A percentile compares a stretch with the other conserved stretches of the same genome.
Conservation (phyloP, 768 basidiomycete species). For the Suillus decipiens region DNA sequence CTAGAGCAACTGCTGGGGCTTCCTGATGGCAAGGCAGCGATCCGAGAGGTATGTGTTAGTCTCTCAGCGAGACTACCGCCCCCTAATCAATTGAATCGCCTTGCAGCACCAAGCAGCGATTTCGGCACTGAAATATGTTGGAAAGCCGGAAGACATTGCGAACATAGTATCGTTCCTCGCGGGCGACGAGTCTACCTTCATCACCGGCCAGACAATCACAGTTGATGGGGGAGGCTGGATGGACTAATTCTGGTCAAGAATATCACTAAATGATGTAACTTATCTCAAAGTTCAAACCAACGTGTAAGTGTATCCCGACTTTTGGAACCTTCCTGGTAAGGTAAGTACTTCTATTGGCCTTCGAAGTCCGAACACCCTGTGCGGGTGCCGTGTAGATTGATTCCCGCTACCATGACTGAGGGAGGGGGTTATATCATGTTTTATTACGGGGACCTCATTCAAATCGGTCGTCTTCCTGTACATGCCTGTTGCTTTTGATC, state of each 20-base stretch:
- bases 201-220: slow-evolving; percentile 27
- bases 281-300: background rate
- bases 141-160: slow-evolving; percentile 26
- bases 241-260: background rate
- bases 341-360: too few relatives aligned
- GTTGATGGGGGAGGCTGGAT: slow-evolving; percentile 11
- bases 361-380: too few relatives aligned
- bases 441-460: too few relatives aligned
- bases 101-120: slow-evolving; percentile 9
- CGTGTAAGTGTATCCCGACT: background rate
- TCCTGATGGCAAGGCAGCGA: background rate
- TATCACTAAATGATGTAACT: background rate
- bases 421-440: too few relatives aligned
- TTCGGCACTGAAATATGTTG: slow-evolving; percentile 14
- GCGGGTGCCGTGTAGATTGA: too few relatives aligned
- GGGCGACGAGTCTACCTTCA: slow-evolving; percentile 29
- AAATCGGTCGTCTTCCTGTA: too few relatives aligned
- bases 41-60: background rate
- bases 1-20: background rate
- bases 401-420: too few relatives aligned
- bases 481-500: too few relatives aligned
- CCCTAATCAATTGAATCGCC: background rate
- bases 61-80: background rate
- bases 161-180: slow-evolving; percentile 35
- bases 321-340: too few relatives aligned